Evolutionary conservation across 176 grass and related monocot genomes (phyloP).

Genomic region (Leersia perrieri): DNA sequence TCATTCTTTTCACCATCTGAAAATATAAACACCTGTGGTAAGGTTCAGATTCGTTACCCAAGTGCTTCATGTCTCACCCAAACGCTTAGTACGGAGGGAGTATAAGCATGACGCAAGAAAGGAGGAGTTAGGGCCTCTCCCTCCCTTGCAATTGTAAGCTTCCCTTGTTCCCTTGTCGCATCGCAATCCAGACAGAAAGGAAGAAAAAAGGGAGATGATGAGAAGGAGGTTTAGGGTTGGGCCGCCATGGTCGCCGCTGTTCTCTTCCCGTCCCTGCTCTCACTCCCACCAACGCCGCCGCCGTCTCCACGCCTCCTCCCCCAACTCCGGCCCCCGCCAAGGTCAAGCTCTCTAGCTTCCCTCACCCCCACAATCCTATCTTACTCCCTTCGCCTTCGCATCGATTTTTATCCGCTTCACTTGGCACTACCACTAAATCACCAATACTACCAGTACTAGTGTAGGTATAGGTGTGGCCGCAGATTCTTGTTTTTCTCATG

Average conservation of each 20-base stretch:
- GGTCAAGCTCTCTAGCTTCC: conserved; percentile 12
- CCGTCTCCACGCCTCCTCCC: conserved; percentile 28
- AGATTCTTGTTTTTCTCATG: too few relatives aligned
- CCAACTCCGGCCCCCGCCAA: conserved; percentile 29
- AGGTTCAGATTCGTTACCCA: too few relatives aligned
- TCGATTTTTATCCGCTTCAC: neutral
- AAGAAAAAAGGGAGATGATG: neutral
- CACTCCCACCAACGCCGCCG: neutral
- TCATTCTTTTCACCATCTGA: too few relatives aligned
- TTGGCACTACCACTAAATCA: neutral
- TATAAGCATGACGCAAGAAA: too few relatives aligned
- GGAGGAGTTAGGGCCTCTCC: too few relatives aligned
- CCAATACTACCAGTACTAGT: neutral
- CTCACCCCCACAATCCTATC: neutral
- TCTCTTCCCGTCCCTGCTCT: neutral
- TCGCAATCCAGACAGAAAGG: neutral
- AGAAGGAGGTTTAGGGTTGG: conserved; percentile 56
- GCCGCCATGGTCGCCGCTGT: conserved; percentile 32
- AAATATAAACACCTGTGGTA: too few relatives aligned
- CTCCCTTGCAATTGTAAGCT: too few relatives aligned
- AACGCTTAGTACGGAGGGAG: too few relatives aligned
- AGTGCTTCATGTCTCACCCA: too few relatives aligned
- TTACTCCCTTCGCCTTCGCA: neutral
- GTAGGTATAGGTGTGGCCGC: too few relatives aligned
- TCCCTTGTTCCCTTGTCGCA: too few relatives aligned